Evolutionary conservation across 192 early-diverging fungal genomes (phyloP), one percentile per base, ranked within the genome.

Genomic region (Podochytrium sp.): DNA sequence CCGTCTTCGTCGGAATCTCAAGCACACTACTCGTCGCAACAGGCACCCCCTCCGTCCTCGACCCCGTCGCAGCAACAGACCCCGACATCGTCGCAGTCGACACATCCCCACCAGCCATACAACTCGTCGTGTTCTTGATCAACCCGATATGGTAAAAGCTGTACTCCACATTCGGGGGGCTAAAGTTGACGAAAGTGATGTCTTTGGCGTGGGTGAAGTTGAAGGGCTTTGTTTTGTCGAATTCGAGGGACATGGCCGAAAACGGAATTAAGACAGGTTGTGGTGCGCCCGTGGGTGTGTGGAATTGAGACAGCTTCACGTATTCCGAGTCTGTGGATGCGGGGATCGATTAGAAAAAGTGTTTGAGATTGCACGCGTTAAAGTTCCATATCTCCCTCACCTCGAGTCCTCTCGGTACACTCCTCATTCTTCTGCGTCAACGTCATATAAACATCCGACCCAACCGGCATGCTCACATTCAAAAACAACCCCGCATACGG

Each of bases 401-500:
- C 72, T 34, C 34, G 33, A 2, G 51, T 74, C 6, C 72, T 37
- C 18, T 40, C 61, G 2, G 39, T 33, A 40, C 72, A 74, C 23
- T 4, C 51, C n/a, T 38, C 25, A 37, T 63, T 53, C 49, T 74
- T 74, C 18, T 60, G 57, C 4, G 72, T 74, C 59, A 74, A 55
- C 18, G 72, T 74, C 50, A 74, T 38, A 27, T 74, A 74, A 0
- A 60, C 72, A 35, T 74, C 72, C 27, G 61, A 42, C 14, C 72
- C 61, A n/a, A 61, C 35, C 7, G 72, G 72, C 72, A 74, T 74
- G 6, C 61, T 65, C 25, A 74, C 51, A 40, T 74, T 74, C 40
- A 74, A 38, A 49, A 65, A 74, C 23, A 74, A 61, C 14, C 60
- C 57, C 32, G 49, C 42, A 38, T 63, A 74, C 25, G 51, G 61